Conservation (phyloP, 1,284 basidiomycete genomes). For the Pholiota adiposa region DNA sequence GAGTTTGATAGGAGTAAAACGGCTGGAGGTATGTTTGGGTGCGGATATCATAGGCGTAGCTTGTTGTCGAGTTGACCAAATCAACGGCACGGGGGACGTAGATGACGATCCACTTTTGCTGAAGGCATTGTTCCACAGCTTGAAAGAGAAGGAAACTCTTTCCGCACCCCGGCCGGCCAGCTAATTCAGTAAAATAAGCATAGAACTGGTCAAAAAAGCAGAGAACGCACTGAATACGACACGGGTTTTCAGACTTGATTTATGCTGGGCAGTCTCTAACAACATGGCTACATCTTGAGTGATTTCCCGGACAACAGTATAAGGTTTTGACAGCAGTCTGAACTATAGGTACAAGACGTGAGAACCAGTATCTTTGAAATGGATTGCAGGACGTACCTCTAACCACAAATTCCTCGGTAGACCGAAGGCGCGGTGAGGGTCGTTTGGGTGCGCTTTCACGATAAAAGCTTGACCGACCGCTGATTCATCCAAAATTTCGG, state of each 20-base stretch:
- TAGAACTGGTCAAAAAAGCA: neutral
- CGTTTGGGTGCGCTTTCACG: constrained; percentile 48
- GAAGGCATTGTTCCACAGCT: constrained; percentile 72
- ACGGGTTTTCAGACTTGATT: constrained; percentile 51
- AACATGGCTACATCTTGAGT: constrained; percentile 58
- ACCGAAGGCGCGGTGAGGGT: constrained; percentile 63
- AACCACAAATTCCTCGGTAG: constrained; percentile 65
- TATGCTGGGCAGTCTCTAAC: constrained; percentile 48
- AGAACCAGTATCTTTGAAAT: neutral
- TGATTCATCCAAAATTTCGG: constrained; percentile 35
- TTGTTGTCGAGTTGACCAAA: constrained; percentile 80
- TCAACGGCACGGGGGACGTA: constrained; percentile 84
- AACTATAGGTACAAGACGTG: constrained; percentile 46
- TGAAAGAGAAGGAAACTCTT: constrained; percentile 88
- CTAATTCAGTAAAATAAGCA: constrained; percentile 39
- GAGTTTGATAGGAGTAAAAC: constrained; percentile 58
- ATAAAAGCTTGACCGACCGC: constrained; percentile 46
- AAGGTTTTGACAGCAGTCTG: constrained; percentile 65
- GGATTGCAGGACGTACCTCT: constrained; percentile 52
- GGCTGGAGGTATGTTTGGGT: constrained; percentile 85
- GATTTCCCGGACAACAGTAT: constrained; percentile 66
- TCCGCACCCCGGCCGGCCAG: constrained; percentile 80
- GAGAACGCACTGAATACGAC: constrained; percentile 57
- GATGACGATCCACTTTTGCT: constrained; percentile 82
- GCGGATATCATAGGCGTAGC: constrained; percentile 76